Base-by-base conservation (phyloP, 2,329 filamentous ascomycete species). In the Xylaria multiplex region DNA sequence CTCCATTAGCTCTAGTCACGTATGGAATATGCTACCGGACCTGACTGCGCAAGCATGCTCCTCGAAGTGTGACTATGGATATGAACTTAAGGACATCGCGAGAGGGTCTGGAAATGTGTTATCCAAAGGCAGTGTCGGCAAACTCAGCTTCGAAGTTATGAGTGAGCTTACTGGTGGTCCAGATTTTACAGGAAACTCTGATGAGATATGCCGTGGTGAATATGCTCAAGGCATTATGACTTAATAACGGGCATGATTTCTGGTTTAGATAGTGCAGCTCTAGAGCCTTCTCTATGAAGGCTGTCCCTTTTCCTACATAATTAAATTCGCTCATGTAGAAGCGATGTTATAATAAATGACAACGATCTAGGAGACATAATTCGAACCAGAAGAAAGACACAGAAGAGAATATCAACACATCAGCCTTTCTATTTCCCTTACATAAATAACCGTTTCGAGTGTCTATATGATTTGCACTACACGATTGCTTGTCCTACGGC, bases 1-100 rank as follows among this genome's bases (percentile, higher is more conserved):
- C 13, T 65, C 62, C 5, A 11, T 50, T 11, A 50, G 32, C 50
- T 61, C 58, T 5, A 40, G 49, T 48, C 53, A 24, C n/a, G 6
- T 13, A 11, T 57, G 52, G 50, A 13, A 19, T 27, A 35, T n/a
- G n/a, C 13, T 27, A 8, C 4, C n/a, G 9, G 43, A 24, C 24
- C 37, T 24, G 35, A 40, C n/a, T 13, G 19, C 46, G 22, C 30
- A 54, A 30, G 49, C 6, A 43, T 32, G n/a, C 27, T 35, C 56
- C 30, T 35, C 56, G 6, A 32, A 60, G 30, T 14, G 9, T 40
- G 40, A 22, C 9, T 24, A 35, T 7, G 37, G 32, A 64, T 30
- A 53, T 35, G 48, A 53, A 46, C 27, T n/a, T n/a, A 16, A 49
- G 14, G 55, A 49, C 19, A n/a, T 37, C 3, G 27, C 50, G 32